phyloP scores from a whole-genome alignment of 495 filamentous ascomycete species.

The Neurospora sp. region DNA sequence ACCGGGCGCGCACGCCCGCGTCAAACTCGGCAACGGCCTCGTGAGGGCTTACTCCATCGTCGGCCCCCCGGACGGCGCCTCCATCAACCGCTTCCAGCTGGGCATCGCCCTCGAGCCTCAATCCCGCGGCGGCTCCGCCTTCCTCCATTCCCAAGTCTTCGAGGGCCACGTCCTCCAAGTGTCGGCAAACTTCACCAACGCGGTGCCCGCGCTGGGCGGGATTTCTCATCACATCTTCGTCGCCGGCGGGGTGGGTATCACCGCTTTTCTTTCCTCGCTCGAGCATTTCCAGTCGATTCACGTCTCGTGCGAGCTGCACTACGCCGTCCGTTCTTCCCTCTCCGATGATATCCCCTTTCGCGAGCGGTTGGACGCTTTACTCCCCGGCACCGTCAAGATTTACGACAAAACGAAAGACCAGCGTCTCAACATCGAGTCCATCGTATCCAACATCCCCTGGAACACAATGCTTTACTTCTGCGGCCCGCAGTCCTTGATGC shows the following conservation, averaged over 20 bases:
- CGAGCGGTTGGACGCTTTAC: too few relatives aligned
- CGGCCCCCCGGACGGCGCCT: background rate
- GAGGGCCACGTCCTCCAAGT: slow-evolving; percentile 36
- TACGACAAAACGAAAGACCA: slow-evolving; percentile 39
- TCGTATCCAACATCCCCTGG: slow-evolving; percentile 30
- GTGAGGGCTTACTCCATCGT: slow-evolving; percentile 40
- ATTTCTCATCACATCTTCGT: slow-evolving; percentile 32
- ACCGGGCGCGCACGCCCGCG: slow-evolving; percentile 32
- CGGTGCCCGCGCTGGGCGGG: slow-evolving; percentile 11
- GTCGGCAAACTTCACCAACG: slow-evolving; percentile 26
- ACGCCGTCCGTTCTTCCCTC: slow-evolving; percentile 34
- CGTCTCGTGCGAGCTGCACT: slow-evolving; percentile 36
- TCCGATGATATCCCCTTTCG: slow-evolving; percentile 21
- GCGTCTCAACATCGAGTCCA: slow-evolving; percentile 33
- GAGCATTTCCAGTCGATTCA: slow-evolving; percentile 30
- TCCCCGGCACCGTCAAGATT: slow-evolving; percentile 22
- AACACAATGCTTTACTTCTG: slow-evolving; percentile 46
- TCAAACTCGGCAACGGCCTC: slow-evolving; percentile 36
- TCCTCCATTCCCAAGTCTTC: slow-evolving; percentile 36
- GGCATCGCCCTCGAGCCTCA: slow-evolving; percentile 35
- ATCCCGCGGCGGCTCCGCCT: slow-evolving; percentile 39
- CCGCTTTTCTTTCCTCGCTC: slow-evolving; percentile 35
- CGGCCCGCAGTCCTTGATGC: slow-evolving; percentile 42
- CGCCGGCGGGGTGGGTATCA: slow-evolving; percentile 43
- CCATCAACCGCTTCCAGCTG: slow-evolving; percentile 29